Conservation (phyloP, 805 yeast species). For the Grigorovia humatica region DNA sequence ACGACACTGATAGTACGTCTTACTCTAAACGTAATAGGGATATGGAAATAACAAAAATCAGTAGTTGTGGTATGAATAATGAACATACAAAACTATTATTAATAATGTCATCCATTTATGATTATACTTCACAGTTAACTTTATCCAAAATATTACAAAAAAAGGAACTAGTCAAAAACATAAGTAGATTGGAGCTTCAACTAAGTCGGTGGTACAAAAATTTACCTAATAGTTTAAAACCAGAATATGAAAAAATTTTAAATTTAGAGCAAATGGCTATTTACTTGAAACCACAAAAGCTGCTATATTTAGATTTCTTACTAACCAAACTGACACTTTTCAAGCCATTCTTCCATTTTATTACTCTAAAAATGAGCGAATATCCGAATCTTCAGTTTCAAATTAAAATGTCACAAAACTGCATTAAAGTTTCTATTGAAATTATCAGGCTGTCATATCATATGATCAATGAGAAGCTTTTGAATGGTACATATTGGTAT, state of each 20-base stretch:
- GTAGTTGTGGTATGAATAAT: constrained; percentile 73
- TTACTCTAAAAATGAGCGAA: constrained; percentile 22
- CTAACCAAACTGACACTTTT: constrained; percentile 75
- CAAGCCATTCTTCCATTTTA: constrained; percentile 78
- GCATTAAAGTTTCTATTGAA: constrained; percentile 74
- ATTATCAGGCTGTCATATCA: constrained; percentile 74
- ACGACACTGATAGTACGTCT: background rate
- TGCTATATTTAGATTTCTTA: constrained; percentile 59
- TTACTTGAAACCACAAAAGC: constrained; percentile 63
- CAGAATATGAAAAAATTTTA: constrained; percentile 48
- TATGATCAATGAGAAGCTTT: constrained; percentile 59
- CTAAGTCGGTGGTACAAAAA: constrained; percentile 61
- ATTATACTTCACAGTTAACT: constrained; percentile 4
- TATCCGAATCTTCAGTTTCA: constrained; percentile 48
- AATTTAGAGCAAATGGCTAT: constrained; percentile 24
- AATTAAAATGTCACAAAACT: constrained; percentile 64
- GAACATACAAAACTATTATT: constrained; percentile 69
- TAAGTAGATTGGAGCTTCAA: constrained; percentile 52
- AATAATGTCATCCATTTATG: constrained; percentile 34
- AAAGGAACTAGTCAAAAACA: constrained; percentile 27
- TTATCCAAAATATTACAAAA: constrained; percentile 3
- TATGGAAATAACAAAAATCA: constrained; percentile 11
- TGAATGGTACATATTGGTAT: constrained; percentile 86
- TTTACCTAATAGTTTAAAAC: constrained; percentile 61
- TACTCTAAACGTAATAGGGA: background rate